Percentiles rank a stretch among this genome's conserved stretches.
Evolutionary conservation across 2,329 filamentous ascomycete genomes (phyloP).

Genomic region (Alternaria angustiovoidea): DNA sequence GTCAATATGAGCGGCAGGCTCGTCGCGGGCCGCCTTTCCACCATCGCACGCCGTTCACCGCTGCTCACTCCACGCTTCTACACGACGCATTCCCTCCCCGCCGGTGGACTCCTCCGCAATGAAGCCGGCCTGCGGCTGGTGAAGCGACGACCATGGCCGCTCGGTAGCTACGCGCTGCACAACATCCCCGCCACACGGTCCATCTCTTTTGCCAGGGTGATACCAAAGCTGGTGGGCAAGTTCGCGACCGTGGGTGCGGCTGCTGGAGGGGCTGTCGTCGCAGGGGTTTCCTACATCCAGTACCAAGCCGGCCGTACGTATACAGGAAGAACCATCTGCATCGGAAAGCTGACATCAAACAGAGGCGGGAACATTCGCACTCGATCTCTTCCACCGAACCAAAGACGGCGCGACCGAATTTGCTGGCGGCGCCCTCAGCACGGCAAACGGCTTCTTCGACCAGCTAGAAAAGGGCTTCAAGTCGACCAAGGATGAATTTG

Average conservation of each 20-base stretch:
- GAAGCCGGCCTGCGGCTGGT: constrained; percentile 46
- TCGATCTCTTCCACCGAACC: constrained; percentile 77
- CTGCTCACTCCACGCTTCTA: constrained; percentile 65
- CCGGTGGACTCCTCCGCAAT: constrained; percentile 50
- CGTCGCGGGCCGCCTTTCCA: constrained; percentile 75
- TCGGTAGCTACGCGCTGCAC: constrained; percentile 80
- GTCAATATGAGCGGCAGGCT: constrained; percentile 74
- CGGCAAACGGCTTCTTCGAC: constrained; percentile 76
- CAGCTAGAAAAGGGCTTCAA: constrained; percentile 85
- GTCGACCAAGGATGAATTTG: constrained; percentile 80
- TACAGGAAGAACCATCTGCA: not conserved
- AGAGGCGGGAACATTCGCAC: constrained; percentile 79
- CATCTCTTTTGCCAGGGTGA: constrained; percentile 70
- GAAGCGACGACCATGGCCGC: constrained; percentile 73
- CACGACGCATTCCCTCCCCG: constrained; percentile 42
- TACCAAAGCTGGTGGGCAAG: constrained; percentile 92
- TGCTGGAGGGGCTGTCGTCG: constrained; percentile 87
- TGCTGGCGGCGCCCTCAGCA: constrained; percentile 74
- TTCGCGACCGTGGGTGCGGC: constrained; percentile 87
- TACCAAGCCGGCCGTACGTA: constrained; percentile 89
- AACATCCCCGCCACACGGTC: constrained; percentile 73
- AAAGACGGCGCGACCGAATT: constrained; percentile 73
- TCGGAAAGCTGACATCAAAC: constrained; percentile 51
- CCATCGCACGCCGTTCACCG: constrained; percentile 70
- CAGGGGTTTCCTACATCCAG: constrained; percentile 88